Evolutionary conservation across 2,329 filamentous ascomycete species (phyloP), one percentile per base, ranked within the genome.

Genomic region (Aspergillus niger): DNA sequence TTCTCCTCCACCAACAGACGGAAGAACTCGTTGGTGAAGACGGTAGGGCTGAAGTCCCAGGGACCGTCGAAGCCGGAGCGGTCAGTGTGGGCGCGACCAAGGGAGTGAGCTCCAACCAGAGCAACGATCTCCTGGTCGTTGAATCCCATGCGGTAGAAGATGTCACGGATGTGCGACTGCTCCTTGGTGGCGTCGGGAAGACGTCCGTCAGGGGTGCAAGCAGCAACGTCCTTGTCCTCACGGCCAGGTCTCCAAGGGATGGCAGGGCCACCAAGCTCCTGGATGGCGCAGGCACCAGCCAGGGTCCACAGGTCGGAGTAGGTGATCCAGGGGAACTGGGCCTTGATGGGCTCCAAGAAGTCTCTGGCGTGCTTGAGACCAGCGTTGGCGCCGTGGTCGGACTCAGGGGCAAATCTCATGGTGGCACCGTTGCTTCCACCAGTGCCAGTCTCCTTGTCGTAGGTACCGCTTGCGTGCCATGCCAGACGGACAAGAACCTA

Each of bases 281-380:
- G 94, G 76, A 98, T 88, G 68, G 93, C 91, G 75, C 83, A 86
- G 66, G 95, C 88, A 73, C 92, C 95, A 56, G 80, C 89, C 59
- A 99, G 87, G 63, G 95, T 98, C 95, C 94, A 98, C 68, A 99
- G 89, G 76, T 99, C 94, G 13, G 92, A 96, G 85, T 97, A 96
- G 64, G 85, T 85, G 80, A 98, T 97, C 95, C 94, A 98, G 55
- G 94, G 93, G 85, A 91, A 93, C 79, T 93, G 88, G 68, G 83
- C 82, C 83, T 97, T 96, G 71, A 98, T 84, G 64, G 93, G 92
- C 80, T 96, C 91, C 61, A 98, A 86, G 83, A 98, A 97, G 79
- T 96, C 89, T 62, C 94, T 91, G 64, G 94, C 95, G 70, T 86
- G 81, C 75, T 90, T 88, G 72, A 98, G 84, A 69, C 94, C 95